Percentiles rank a stretch among this genome's conserved stretches.
phyloP scores from a whole-genome alignment of 116 monocot genomes.

The Phalaenopsis hybrid region DNA sequence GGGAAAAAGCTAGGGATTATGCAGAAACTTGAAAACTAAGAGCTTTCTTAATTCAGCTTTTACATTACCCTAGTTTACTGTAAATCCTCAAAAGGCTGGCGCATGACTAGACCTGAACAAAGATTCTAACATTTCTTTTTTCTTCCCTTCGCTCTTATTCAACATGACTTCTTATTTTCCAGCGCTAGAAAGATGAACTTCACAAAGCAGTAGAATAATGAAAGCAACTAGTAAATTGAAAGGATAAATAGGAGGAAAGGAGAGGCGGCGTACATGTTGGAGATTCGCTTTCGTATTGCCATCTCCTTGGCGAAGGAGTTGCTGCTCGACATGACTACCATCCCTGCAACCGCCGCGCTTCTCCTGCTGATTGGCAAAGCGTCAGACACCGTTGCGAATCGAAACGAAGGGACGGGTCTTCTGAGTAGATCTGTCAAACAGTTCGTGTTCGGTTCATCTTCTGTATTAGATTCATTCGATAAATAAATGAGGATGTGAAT shows the following conservation, averaged over 20 bases:
- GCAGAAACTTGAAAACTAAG: background rate
- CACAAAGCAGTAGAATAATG: background rate
- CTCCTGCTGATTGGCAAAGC: too few relatives aligned
- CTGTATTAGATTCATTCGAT: too few relatives aligned
- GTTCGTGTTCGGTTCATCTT: too few relatives aligned
- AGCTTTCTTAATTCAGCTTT: background rate
- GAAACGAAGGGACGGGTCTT: too few relatives aligned
- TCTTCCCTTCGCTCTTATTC: background rate
- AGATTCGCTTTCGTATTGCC: conserved; percentile 33
- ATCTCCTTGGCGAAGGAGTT: conserved; percentile 52
- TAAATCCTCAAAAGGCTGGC: background rate
- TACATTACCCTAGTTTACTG: background rate
- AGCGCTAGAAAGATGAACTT: background rate
- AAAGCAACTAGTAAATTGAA: background rate
- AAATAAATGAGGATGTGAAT: too few relatives aligned
- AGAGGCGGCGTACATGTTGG: conserved; percentile 25
- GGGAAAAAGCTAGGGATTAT: background rate
- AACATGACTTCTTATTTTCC: background rate
- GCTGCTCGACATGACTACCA: conserved; percentile 33
- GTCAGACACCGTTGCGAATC: too few relatives aligned
- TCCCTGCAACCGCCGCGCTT: conserved; percentile 1
- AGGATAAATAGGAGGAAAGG: background rate
- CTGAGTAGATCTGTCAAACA: too few relatives aligned
- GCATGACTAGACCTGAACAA: background rate
- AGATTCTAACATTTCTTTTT: background rate